Evolutionary conservation across 345 rosid genomes (phyloP), one percentile per base, ranked within the genome.

Genomic region (Hypericum perforatum): DNA sequence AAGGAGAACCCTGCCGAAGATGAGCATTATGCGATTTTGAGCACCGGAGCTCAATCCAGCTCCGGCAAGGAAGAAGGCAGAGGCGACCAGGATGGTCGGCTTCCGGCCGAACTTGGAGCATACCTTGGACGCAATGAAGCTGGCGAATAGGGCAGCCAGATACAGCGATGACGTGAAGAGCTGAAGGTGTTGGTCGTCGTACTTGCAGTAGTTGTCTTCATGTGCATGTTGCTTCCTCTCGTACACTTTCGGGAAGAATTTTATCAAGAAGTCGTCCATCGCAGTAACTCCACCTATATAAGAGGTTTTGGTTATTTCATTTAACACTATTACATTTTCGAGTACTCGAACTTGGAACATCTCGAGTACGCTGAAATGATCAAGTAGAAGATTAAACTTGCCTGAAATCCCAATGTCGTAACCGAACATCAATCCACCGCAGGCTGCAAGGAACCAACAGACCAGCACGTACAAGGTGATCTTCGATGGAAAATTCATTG

Each of bases 131-230:
- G 82, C 74, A 0, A 11, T 43, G n/a, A 76, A 72, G 61, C 75
- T 76, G 9, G 77, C 56, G 7, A 67, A 13, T 7, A 78, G 57
- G 50, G 87, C 82, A 4, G 72, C 75, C 0, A 78, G 59, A 60
- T 73, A 81, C 37, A 81, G 37, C 8, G 78, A 81, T 12, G 87
- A 81, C 0, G 81, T 69, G 63, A 75, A 78, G 1, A 81, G 61
- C 69, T 78, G 87, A 11, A 78, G 75, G 13, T 2, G 16, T 16
- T 67, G 70, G 36, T 71, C 48, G 13, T 73, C 77, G 13, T 63
- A 78, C 58, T 75, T 81, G 51, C 86, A 76, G 58, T 76, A 78
- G 51, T 78, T 81, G 70, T 74, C 59, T 40, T 81, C 81, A 15
- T 42, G 37, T 7, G 73, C 81, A 1, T 45, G 64, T 0, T 42